phyloP scores from a whole-genome alignment of 225 moss, liverwort and hornwort genomes.

The Polytrichum formosum region DNA sequence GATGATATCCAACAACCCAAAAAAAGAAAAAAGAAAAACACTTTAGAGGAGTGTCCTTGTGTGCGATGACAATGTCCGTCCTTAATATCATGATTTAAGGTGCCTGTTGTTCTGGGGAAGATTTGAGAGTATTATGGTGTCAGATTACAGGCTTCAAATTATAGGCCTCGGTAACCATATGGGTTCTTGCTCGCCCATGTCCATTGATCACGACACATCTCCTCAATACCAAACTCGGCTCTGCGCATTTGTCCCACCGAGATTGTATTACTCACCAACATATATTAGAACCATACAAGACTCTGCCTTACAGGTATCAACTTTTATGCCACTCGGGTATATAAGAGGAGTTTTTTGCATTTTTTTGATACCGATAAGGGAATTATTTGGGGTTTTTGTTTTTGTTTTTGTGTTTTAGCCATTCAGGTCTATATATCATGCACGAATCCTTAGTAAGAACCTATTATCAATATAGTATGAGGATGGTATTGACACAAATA shows the following conservation, averaged over 20 bases:
- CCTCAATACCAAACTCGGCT: constrained; percentile 67
- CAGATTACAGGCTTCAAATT: background rate
- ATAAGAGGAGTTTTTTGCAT: no score
- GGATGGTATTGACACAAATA: no score
- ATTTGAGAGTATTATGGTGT: constrained; percentile 12
- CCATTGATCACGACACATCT: constrained; percentile 97
- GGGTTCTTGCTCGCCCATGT: constrained; percentile 93
- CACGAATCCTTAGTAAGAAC: no score
- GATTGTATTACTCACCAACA: no score
- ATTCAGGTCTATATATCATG: no score
- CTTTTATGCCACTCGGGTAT: no score
- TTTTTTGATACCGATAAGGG: no score
- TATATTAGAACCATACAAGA: no score
- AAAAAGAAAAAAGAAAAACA: background rate
- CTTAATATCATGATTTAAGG: constrained; percentile 9
- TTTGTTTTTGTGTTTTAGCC: no score
- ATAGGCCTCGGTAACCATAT: constrained; percentile 55
- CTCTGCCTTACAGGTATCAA: no score
- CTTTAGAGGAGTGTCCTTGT: background rate
- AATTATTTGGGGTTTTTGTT: no score
- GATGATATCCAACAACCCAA: background rate
- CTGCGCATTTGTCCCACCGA: constrained; percentile 35
- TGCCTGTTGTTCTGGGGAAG: constrained; percentile 13
- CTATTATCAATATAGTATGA: no score
- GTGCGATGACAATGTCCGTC: background rate